Evolutionary conservation across 2,329 filamentous ascomycete species (phyloP).

Genomic region (Diaporthe ilicicola): DNA sequence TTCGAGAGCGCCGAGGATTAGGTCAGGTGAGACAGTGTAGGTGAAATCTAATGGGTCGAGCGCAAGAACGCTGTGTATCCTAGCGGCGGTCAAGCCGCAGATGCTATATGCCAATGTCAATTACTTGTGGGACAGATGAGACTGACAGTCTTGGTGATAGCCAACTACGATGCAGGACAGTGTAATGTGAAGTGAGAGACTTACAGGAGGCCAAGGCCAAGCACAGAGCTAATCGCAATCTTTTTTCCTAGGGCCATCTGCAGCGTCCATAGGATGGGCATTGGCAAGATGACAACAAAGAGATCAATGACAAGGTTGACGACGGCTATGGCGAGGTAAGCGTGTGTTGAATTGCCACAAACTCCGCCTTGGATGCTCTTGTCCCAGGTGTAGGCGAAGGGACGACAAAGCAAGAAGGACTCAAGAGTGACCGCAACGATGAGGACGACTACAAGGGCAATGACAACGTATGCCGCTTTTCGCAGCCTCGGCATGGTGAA

Average conservation of each 20-base stretch:
- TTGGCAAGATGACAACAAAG: conserved; percentile 1
- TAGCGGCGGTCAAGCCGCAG: not conserved
- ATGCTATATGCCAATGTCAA: not conserved
- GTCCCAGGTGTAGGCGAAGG: conserved; percentile 19
- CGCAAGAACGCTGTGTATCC: not conserved
- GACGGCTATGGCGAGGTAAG: not conserved
- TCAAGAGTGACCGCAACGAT: not conserved
- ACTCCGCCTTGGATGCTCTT: not conserved
- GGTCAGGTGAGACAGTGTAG: not conserved
- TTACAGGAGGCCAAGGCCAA: not conserved
- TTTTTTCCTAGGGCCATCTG: not conserved
- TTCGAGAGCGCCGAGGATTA: not conserved
- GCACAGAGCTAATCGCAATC: not conserved
- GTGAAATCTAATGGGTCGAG: not conserved
- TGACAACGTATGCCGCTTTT: not conserved
- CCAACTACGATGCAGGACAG: not conserved
- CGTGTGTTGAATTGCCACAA: not conserved
- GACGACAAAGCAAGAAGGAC: conserved; percentile 13
- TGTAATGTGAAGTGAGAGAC: not conserved
- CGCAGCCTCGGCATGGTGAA: not conserved
- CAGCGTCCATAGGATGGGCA: conserved; percentile 4
- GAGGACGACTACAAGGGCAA: not conserved
- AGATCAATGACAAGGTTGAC: not conserved
- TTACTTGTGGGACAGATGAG: not conserved
- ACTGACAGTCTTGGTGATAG: not conserved